Percentiles rank a stretch among this genome's conserved stretches.
Conservation (phyloP, 2,329 filamentous ascomycete genomes). For the Pseudocercospora cruenta region DNA sequence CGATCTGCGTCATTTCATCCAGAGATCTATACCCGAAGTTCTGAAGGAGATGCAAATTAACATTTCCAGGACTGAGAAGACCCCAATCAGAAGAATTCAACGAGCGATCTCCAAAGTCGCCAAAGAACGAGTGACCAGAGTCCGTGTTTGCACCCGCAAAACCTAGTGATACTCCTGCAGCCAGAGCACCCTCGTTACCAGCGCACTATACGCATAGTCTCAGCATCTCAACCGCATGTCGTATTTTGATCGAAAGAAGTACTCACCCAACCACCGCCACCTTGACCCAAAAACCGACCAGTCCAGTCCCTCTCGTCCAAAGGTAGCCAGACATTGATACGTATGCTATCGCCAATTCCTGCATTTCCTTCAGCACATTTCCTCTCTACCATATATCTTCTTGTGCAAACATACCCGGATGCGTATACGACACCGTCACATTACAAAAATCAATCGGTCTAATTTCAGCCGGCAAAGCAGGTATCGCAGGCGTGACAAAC, state of each 20-base stretch:
- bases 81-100: slow-evolving; percentile 32
- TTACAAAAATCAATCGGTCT: slow-evolving; percentile 39
- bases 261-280: slow-evolving; percentile 44
- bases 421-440: slow-evolving; percentile 42
- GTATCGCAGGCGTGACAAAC: slow-evolving; percentile 10
- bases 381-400: not conserved
- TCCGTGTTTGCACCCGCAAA: slow-evolving; percentile 36
- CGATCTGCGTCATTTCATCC: slow-evolving; percentile 42
- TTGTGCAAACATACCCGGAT: slow-evolving; percentile 31
- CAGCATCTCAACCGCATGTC: not conserved
- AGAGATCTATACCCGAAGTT: slow-evolving; percentile 41
- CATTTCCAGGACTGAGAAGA: slow-evolving; percentile 36
- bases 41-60: slow-evolving; percentile 39
- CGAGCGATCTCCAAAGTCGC: slow-evolving; percentile 6
- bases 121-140: slow-evolving; percentile 25
- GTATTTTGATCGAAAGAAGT: not conserved
- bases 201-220: slow-evolving; percentile 24
- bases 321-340: slow-evolving; percentile 40
- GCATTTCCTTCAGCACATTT: not conserved
- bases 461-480: slow-evolving; percentile 12
- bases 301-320: slow-evolving; percentile 34
- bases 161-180: slow-evolving; percentile 27
- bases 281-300: slow-evolving; percentile 43
- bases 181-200: slow-evolving; percentile 24
- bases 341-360: slow-evolving; percentile 36